These are phyloP conservation scores for Yarrowia sp. DNA, from an alignment of 805 yeast genomes.

Conservation along the genomic window DNA sequence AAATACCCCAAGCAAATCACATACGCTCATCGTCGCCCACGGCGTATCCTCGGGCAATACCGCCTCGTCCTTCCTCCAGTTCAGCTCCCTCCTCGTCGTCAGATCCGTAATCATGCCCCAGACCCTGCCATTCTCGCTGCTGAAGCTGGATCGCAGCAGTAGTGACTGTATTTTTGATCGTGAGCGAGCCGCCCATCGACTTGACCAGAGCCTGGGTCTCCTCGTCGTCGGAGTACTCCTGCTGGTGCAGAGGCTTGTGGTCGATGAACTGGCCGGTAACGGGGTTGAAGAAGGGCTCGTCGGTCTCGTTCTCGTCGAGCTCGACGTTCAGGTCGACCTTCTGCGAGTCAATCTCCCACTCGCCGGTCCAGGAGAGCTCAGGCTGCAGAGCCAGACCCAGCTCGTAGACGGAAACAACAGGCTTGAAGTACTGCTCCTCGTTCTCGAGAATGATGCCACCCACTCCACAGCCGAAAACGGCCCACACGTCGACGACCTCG, in stretches of 20 bases:
- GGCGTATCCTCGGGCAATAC: conserved; percentile 83
- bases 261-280: conserved; percentile 77
- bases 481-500: conserved; percentile 93
- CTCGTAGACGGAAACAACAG: conserved; percentile 93
- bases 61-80: conserved; percentile 78
- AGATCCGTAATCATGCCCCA: conserved; percentile 74
- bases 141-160: conserved; percentile 81
- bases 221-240: conserved; percentile 42
- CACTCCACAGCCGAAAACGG: conserved; percentile 89
- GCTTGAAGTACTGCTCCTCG: conserved; percentile 67
- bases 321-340: conserved; percentile 44
- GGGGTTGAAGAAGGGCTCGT: conserved; percentile 74
- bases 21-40: conserved; percentile 28
- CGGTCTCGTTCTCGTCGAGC: conserved; percentile 34
- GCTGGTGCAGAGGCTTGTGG: conserved; percentile 61
- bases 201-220: conserved; percentile 40
- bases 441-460: conserved; percentile 87
- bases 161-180: conserved; percentile 75
- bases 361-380: conserved; percentile 85
- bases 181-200: conserved; percentile 56
- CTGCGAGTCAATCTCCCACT: conserved; percentile 84
- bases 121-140: conserved; percentile 75
- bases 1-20: background rate
- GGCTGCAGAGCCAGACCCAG: conserved; percentile 72
- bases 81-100: conserved; percentile 64